Evolutionary conservation across 2,329 filamentous ascomycete species (phyloP).

Genomic region (Drechslera avenae): DNA sequence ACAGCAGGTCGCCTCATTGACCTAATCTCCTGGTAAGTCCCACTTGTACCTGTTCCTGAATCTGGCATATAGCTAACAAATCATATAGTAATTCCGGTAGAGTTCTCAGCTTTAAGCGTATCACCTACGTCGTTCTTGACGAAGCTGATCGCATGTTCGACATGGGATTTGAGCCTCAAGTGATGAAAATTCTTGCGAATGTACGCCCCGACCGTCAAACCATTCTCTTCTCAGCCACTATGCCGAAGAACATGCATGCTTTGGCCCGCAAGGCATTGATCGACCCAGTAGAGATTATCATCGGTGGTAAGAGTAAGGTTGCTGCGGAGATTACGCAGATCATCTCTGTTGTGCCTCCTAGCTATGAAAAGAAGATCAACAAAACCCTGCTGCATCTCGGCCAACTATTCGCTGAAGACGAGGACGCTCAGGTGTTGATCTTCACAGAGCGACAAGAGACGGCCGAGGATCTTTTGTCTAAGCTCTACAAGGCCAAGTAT

Average conservation of each 20-base stretch:
- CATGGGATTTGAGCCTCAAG: slow-evolving; percentile 98
- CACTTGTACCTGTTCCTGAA: too few relatives aligned
- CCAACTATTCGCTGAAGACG: slow-evolving; percentile 82
- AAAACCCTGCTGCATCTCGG: slow-evolving; percentile 86
- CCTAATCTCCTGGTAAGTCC: slow-evolving; percentile 59
- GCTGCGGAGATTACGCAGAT: slow-evolving; percentile 82
- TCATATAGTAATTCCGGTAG: slow-evolving; percentile 59
- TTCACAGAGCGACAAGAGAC: slow-evolving; percentile 94
- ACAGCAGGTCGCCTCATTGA: slow-evolving; percentile 97
- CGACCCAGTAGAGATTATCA: slow-evolving; percentile 86
- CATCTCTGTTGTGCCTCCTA: slow-evolving; percentile 68
- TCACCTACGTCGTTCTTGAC: slow-evolving; percentile 93
- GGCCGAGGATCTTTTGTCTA: slow-evolving; percentile 41
- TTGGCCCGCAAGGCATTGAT: slow-evolving; percentile 86
- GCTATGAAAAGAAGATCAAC: slow-evolving; percentile 77
- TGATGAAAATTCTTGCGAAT: slow-evolving; percentile 93
- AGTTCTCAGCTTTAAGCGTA: slow-evolving; percentile 85
- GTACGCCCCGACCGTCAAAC: slow-evolving; percentile 92
- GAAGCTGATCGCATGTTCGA: slow-evolving; percentile 99
- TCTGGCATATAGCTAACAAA: slow-evolving; percentile 72
- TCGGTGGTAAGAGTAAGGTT: slow-evolving; percentile 79
- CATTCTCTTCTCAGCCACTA: slow-evolving; percentile 94
- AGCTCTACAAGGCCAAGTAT: slow-evolving; percentile 40
- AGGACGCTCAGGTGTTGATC: slow-evolving; percentile 86
- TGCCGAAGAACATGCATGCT: slow-evolving; percentile 90